Evolutionary conservation across 805 yeast species (phyloP).

Genomic region (Saccharomycopsis fodiens): DNA sequence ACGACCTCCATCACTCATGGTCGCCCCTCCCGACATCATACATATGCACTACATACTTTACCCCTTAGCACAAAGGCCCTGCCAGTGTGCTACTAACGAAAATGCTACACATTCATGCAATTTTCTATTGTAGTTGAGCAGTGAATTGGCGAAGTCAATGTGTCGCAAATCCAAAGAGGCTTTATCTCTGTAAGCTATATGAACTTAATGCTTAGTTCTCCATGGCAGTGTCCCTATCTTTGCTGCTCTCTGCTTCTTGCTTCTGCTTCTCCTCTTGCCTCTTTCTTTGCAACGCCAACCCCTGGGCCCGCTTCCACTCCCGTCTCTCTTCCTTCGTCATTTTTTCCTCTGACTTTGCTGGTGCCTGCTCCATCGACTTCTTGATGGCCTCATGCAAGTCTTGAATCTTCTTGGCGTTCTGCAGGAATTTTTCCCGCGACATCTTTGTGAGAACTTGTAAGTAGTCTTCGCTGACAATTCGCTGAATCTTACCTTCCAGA

Average conservation of each 20-base stretch:
- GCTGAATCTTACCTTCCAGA: constrained; percentile 26
- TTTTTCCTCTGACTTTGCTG: constrained; percentile 26
- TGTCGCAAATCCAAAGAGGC: too few relatives aligned
- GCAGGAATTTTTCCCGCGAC: constrained; percentile 56
- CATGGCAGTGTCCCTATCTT: not conserved
- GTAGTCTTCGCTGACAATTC: constrained; percentile 47
- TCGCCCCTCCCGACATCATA: too few relatives aligned
- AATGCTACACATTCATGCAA: too few relatives aligned
- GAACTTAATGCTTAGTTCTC: too few relatives aligned
- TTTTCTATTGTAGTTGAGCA: too few relatives aligned
- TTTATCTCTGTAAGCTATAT: too few relatives aligned
- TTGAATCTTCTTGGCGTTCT: constrained; percentile 52
- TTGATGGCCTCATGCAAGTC: constrained; percentile 39
- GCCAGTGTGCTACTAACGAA: too few relatives aligned
- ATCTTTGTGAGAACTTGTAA: constrained; percentile 43
- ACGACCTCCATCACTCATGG: too few relatives aligned
- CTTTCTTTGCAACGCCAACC: constrained; percentile 6
- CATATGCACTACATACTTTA: too few relatives aligned
- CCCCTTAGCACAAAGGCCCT: too few relatives aligned
- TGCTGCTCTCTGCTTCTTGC: constrained; percentile 2
- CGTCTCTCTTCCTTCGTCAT: constrained; percentile 28
- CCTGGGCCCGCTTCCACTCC: constrained; percentile 20
- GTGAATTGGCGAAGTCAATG: too few relatives aligned
- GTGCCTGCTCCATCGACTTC: too few relatives aligned
- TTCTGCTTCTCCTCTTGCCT: not conserved